phyloP scores from a whole-genome alignment of 192 early-diverging fungal genomes.

The Coemansia sp. region DNA sequence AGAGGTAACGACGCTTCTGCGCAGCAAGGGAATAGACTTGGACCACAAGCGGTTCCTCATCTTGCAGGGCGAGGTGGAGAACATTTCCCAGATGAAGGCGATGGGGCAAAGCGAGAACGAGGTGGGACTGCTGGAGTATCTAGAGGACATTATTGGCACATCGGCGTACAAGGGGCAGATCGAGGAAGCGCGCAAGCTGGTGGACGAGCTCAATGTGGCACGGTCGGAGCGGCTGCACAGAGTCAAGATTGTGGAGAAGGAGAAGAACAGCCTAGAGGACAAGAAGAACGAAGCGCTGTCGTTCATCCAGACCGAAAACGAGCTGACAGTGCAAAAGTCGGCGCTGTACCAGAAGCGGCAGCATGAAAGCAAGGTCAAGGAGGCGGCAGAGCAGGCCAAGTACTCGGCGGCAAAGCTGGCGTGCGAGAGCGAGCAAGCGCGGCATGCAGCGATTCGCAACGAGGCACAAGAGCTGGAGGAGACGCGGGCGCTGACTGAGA shows the following conservation, averaged over 20 bases:
- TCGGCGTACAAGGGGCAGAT: slow-evolving; percentile 85
- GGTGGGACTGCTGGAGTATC: slow-evolving; percentile 94
- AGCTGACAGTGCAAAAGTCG: slow-evolving; percentile 71
- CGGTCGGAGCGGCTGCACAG: slow-evolving; percentile 80
- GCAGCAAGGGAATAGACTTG: slow-evolving; percentile 87
- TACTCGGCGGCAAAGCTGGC: slow-evolving; percentile 60
- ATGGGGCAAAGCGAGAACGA: slow-evolving; percentile 91
- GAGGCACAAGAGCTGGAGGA: slow-evolving; percentile 67
- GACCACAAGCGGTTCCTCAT: slow-evolving; percentile 99
- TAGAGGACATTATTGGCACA: slow-evolving; percentile 99
- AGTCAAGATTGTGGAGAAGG: slow-evolving; percentile 88
- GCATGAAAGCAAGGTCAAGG: slow-evolving; percentile 62
- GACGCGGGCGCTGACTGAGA: slow-evolving; percentile 56
- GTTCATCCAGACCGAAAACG: slow-evolving; percentile 83
- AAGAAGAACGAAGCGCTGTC: slow-evolving; percentile 80
- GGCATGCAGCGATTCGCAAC: slow-evolving; percentile 64
- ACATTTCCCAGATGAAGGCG: slow-evolving; percentile 96
- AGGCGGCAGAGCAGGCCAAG: slow-evolving; percentile 52
- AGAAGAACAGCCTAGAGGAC: slow-evolving; percentile 78
- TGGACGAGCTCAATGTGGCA: slow-evolving; percentile 80
- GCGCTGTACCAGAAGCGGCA: slow-evolving; percentile 74
- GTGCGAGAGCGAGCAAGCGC: slow-evolving; percentile 63
- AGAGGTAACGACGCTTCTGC: slow-evolving; percentile 84
- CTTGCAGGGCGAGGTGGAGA: slow-evolving; percentile 99
- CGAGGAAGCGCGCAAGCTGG: slow-evolving; percentile 64